Evolutionary conservation across 1,284 basidiomycete species (phyloP).

Genomic region (Naganishia albida): DNA sequence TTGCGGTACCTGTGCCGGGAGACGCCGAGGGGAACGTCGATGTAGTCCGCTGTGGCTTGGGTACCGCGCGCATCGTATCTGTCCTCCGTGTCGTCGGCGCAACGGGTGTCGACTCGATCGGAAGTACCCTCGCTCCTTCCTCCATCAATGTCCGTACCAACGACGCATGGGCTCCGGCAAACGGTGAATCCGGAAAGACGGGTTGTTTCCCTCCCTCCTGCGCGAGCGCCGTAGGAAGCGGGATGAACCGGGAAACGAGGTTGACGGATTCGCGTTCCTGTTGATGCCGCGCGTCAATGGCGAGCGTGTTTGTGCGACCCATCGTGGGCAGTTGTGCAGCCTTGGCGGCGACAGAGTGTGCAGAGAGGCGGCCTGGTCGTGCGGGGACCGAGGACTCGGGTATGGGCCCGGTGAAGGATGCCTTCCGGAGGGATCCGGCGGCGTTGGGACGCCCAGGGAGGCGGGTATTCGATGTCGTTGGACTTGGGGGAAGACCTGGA

Average conservation of each 20-base stretch:
- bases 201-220: not conserved
- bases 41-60: not conserved
- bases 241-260: slow-evolving; percentile 20
- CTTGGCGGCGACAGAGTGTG: slow-evolving; percentile 30
- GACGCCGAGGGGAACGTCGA: not conserved
- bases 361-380: slow-evolving; percentile 10
- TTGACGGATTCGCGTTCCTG: slow-evolving; percentile 22
- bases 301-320: not conserved
- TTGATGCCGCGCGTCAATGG: not conserved
- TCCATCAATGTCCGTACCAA: slow-evolving; percentile 30
- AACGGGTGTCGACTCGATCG: not conserved
- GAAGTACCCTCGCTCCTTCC: slow-evolving; percentile 10
- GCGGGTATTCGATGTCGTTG: not conserved
- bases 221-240: not conserved
- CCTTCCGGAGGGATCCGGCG: slow-evolving; percentile 2
- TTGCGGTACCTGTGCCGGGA: not conserved
- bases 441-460: not conserved
- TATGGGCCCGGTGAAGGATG: not conserved
- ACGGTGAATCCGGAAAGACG: slow-evolving; percentile 27
- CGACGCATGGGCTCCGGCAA: slow-evolving; percentile 15
- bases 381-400: not conserved
- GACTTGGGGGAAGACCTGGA: slow-evolving; percentile 4
- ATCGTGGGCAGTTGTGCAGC: slow-evolving; percentile 17
- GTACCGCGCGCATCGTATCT: not conserved
- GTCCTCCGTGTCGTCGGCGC: not conserved